These are phyloP conservation scores for Heliamphora pulchella DNA, from an alignment of 179 eudicot genomes.

Conservation along the genomic window DNA sequence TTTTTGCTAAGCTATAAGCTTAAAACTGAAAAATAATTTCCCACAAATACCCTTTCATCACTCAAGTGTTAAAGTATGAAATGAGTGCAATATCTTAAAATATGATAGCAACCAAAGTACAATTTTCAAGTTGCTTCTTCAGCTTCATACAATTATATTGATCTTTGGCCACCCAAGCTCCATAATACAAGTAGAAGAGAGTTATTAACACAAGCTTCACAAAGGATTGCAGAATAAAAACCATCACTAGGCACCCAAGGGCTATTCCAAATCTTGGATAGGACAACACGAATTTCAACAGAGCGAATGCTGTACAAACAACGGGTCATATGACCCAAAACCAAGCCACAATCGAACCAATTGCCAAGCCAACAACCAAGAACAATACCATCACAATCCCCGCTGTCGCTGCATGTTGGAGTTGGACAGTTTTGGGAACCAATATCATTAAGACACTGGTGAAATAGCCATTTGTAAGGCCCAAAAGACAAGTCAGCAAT, in stretches of 20 bases:
- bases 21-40: too few species aligned
- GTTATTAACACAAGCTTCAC: not conserved
- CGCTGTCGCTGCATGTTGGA: slow-evolving; percentile 69
- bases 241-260: not conserved
- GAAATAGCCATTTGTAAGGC: slow-evolving; percentile 82
- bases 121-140: not conserved
- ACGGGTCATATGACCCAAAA: slow-evolving; percentile 67
- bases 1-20: too few species aligned
- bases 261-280: not conserved
- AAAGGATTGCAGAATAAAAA: not conserved
- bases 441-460: slow-evolving; percentile 71
- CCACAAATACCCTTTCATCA: too few species aligned
- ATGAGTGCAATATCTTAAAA: not conserved
- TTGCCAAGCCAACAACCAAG: slow-evolving; percentile 63
- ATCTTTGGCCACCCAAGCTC: not conserved
- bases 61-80: too few species aligned
- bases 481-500: slow-evolving; percentile 70
- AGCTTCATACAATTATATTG: not conserved
- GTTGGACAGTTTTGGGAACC: slow-evolving; percentile 61
- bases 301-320: not conserved
- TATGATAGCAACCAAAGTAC: not conserved
- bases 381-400: slow-evolving; percentile 76
- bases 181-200: not conserved
- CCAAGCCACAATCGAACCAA: slow-evolving; percentile 83
- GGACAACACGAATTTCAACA: too few species aligned